A percentile compares a stretch with the other conserved stretches of the same genome.
Conservation (phyloP, 768 basidiomycete genomes). For the Lentinus brumalis region DNA sequence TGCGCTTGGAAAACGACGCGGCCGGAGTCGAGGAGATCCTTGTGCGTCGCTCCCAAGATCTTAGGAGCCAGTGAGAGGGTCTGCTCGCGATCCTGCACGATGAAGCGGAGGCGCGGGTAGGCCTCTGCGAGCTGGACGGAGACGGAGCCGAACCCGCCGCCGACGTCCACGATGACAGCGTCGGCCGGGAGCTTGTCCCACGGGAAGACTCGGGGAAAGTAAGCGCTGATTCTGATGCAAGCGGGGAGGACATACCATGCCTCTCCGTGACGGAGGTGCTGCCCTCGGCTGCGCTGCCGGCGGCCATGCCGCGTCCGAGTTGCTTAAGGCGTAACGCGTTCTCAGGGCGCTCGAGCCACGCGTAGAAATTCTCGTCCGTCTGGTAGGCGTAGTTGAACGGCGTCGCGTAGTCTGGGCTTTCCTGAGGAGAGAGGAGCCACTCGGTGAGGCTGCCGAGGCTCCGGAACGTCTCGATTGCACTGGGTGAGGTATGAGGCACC, state of each 20-base stretch:
- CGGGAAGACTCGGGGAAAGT: slow-evolving; percentile 14
- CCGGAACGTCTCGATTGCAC: slow-evolving; percentile 1
- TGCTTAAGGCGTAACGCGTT: slow-evolving; percentile 49
- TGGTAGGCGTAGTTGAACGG: slow-evolving; percentile 69
- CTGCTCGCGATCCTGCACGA: slow-evolving; percentile 19
- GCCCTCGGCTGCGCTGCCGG: too few relatives aligned
- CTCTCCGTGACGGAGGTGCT: too few relatives aligned
- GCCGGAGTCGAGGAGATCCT: slow-evolving; percentile 2
- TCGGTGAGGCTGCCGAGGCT: background rate
- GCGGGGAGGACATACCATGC: background rate
- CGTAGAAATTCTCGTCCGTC: slow-evolving; percentile 52
- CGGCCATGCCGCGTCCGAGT: slow-evolving; percentile 73
- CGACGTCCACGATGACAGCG: slow-evolving; percentile 21
- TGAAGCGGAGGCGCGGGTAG: slow-evolving; percentile 18
- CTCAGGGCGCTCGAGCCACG: slow-evolving; percentile 69
- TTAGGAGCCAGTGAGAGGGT: slow-evolving; percentile 40
- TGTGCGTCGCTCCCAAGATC: slow-evolving; percentile 6
- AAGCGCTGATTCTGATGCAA: background rate
- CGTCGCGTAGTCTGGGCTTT: background rate
- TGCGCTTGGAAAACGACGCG: slow-evolving; percentile 11
- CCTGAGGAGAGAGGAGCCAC: slow-evolving; percentile 6
- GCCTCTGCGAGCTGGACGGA: slow-evolving; percentile 20
- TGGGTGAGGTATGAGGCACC: background rate
- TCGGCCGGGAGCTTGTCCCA: slow-evolving; percentile 19
- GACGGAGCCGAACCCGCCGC: slow-evolving; percentile 22